phyloP scores from a whole-genome alignment of 2,329 filamentous ascomycete species.

The Ceratocystis destructans region DNA sequence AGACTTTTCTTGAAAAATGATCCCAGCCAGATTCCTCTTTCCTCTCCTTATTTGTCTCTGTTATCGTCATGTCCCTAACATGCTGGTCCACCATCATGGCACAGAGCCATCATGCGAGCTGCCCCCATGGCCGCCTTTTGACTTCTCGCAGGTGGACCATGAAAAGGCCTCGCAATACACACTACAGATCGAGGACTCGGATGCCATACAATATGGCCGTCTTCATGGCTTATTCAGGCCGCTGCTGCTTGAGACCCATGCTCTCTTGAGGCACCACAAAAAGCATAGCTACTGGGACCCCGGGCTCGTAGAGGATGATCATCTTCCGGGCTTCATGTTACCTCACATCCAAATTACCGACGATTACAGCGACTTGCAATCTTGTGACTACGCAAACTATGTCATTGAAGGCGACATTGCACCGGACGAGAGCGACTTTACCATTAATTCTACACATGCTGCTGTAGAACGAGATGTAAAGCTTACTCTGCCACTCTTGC shows the following conservation, averaged over 20 bases:
- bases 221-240: slow-evolving; percentile 17
- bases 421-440: neutral
- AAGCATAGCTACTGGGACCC: neutral
- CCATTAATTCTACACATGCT: neutral
- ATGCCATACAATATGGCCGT: slow-evolving; percentile 19
- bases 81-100: neutral
- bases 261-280: slow-evolving; percentile 7
- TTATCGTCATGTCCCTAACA: neutral
- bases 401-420: slow-evolving; percentile 6
- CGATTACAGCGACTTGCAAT: neutral
- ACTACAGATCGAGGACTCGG: slow-evolving; percentile 18
- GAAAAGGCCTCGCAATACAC: neutral
- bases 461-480: slow-evolving; percentile 9
- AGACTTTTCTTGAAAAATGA: neutral
- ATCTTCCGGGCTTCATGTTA: slow-evolving; percentile 7
- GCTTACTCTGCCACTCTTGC: slow-evolving; percentile 5
- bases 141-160: neutral
- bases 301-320: slow-evolving; percentile 10
- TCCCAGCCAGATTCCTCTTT: too few relatives aligned
- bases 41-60: neutral
- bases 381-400: slow-evolving; percentile 1
- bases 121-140: neutral
- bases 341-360: slow-evolving; percentile 3
- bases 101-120: neutral
- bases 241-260: slow-evolving; percentile 8